phyloP scores from a whole-genome alignment of 148 eudicot genomes.

The Persicaria maculosa region DNA sequence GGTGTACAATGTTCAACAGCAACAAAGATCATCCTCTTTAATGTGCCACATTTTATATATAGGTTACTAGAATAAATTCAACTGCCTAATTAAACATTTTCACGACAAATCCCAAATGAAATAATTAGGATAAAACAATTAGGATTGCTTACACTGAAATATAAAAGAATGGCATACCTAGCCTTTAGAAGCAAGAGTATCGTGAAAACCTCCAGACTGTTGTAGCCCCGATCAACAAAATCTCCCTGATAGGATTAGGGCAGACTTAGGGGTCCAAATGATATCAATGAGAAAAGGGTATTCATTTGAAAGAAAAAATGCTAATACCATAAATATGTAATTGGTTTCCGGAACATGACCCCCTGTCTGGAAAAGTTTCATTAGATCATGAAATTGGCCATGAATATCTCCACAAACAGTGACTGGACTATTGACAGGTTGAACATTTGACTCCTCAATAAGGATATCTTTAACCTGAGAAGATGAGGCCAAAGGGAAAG shows the following conservation, averaged over 20 bases:
- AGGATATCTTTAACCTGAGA: conserved; percentile 90
- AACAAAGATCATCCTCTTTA: neutral
- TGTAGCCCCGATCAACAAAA: conserved; percentile 97
- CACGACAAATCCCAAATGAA: neutral
- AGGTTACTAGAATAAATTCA: neutral
- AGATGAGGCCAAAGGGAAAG: neutral
- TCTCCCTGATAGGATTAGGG: conserved; percentile 65
- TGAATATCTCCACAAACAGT: conserved; percentile 99
- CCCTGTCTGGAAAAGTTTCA: conserved; percentile 98
- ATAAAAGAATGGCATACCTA: conserved; percentile 38
- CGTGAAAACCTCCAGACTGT: conserved; percentile 96
- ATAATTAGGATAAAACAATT: neutral
- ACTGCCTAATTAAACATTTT: neutral
- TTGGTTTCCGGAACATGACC: conserved; percentile 99
- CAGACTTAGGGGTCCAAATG: conserved; percentile 7
- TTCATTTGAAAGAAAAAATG: neutral
- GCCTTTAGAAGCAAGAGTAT: conserved; percentile 99
- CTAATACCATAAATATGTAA: conserved; percentile 89
- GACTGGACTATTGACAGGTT: conserved; percentile 98
- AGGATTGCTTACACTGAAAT: neutral
- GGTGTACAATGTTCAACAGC: neutral
- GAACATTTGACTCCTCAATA: conserved; percentile 96
- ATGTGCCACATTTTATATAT: neutral
- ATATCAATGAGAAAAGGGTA: conserved; percentile 4
- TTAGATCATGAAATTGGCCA: conserved; percentile 96